Conservation (phyloP, 1,139 yeast genomes). For the Yamadazyma aaseri region DNA sequence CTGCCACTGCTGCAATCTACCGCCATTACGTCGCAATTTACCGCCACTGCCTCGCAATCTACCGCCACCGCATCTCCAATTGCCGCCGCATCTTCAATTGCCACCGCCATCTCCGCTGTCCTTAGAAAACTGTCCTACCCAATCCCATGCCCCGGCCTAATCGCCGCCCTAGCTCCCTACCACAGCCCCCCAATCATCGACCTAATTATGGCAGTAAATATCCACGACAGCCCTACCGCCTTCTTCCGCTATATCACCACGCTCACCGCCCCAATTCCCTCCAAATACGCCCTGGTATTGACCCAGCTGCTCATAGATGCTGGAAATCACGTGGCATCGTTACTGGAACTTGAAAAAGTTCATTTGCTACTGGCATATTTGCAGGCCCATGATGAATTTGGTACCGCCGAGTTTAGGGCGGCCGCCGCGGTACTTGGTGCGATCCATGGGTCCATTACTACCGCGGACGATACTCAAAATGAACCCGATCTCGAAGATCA, state of each 20-base stretch:
- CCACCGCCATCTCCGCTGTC: no score
- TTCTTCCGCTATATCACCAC: slow-evolving; percentile 14
- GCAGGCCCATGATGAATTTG: slow-evolving; percentile 16
- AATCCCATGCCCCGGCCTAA: slow-evolving; percentile 10
- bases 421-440: slow-evolving; percentile 24
- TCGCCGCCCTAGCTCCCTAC: slow-evolving; percentile 5
- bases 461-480: no score
- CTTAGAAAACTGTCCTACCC: no score
- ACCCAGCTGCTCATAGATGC: neutral
- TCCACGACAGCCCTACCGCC: slow-evolving; percentile 16
- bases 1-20: no score
- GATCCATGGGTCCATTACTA: slow-evolving; percentile 23
- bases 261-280: no score
- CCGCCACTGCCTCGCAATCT: no score
- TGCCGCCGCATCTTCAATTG: no score
- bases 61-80: no score
- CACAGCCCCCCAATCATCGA: slow-evolving; percentile 4
- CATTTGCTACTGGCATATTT: slow-evolving; percentile 22
- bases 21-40: no score
- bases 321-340: neutral
- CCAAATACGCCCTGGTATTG: neutral
- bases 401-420: slow-evolving; percentile 19
- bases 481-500: no score
- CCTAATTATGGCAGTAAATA: slow-evolving; percentile 21
- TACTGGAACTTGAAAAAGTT: slow-evolving; percentile 10